Evolutionary conservation across 2,329 filamentous ascomycete genomes (phyloP).

Genomic region (Colletotrichum sp.): DNA sequence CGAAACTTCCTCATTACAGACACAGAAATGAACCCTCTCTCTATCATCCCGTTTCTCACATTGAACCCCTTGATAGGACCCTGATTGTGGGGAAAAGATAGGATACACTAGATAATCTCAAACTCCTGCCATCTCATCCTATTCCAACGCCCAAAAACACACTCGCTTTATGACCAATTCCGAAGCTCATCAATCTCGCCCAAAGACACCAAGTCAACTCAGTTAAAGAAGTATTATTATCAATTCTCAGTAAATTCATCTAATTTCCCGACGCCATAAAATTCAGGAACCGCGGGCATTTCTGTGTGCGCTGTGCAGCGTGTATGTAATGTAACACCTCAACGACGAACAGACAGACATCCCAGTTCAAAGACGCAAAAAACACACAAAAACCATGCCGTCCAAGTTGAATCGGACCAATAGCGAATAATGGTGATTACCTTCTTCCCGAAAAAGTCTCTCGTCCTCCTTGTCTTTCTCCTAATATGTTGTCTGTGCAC

Average conservation of each 20-base stretch:
- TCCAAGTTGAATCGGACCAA: background rate
- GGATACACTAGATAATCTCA: fast-evolving
- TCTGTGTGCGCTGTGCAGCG: background rate
- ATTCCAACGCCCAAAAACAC: too few relatives aligned
- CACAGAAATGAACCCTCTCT: background rate
- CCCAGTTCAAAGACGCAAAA: background rate
- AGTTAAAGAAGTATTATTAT: background rate
- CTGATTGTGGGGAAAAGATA: background rate
- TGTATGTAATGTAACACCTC: background rate
- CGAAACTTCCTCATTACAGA: background rate
- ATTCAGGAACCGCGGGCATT: too few relatives aligned
- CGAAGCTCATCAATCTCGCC: background rate
- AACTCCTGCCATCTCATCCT: background rate
- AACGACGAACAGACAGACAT: background rate
- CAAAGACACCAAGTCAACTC: background rate
- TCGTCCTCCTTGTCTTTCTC: background rate
- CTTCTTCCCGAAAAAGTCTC: background rate
- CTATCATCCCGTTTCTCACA: background rate
- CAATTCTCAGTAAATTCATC: background rate
- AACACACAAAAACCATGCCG: background rate
- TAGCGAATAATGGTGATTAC: background rate
- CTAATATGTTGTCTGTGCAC: background rate
- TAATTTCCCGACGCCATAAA: background rate
- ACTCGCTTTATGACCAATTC: too few relatives aligned
- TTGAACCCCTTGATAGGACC: background rate